Percentiles rank a stretch among this genome's conserved stretches.
phyloP scores from a whole-genome alignment of 441 rosid species.

The Euphorbia celastroides region DNA sequence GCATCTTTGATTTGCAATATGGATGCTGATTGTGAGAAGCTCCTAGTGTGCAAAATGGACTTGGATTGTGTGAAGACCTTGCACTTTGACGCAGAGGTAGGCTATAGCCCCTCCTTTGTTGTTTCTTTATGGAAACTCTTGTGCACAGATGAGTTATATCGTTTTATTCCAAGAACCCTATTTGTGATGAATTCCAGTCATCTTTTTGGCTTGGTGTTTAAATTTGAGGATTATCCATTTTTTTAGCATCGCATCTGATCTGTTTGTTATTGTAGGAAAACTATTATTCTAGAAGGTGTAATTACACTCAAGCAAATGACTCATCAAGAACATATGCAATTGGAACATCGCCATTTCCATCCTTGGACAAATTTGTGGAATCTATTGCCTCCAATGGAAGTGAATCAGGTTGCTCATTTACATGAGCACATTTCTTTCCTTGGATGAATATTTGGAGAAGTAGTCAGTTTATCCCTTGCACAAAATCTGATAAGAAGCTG shows the following conservation, averaged over 20 bases:
- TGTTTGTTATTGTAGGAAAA: constrained; percentile 43
- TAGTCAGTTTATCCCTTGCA: background rate
- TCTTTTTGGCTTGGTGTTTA: background rate
- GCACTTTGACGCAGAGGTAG: constrained; percentile 88
- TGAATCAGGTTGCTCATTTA: constrained; percentile 49
- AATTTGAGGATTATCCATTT: background rate
- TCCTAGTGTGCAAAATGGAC: constrained; percentile 87
- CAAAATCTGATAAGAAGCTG: constrained; percentile 6
- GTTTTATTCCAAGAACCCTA: background rate
- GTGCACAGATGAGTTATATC: background rate
- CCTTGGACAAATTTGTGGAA: constrained; percentile 71
- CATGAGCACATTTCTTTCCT: background rate
- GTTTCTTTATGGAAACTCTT: background rate
- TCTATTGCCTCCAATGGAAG: constrained; percentile 62
- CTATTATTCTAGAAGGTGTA: constrained; percentile 32
- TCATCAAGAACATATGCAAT: constrained; percentile 37
- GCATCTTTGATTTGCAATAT: constrained; percentile 83
- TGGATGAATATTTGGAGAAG: background rate
- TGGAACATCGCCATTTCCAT: constrained; percentile 86
- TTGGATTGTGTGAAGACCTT: constrained; percentile 81
- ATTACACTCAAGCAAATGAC: constrained; percentile 34
- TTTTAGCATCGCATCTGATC: background rate
- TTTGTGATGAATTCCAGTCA: background rate
- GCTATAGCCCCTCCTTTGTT: constrained; percentile 16
- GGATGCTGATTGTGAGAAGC: constrained; percentile 72